Evolutionary conservation across 768 basidiomycete genomes (phyloP).

Genomic region (Termitomyces sp.): DNA sequence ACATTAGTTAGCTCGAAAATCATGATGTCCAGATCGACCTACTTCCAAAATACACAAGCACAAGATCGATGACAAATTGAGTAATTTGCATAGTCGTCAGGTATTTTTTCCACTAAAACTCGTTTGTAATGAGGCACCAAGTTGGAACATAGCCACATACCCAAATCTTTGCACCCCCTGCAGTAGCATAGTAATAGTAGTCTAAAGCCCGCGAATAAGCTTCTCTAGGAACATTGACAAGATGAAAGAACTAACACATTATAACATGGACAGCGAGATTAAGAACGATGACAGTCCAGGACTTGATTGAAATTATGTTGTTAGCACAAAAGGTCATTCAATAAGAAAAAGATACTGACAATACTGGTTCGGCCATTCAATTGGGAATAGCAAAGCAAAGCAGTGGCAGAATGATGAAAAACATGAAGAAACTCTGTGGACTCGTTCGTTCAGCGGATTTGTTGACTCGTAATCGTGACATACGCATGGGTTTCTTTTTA

Average conservation of each 20-base stretch:
- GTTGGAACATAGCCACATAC: slow-evolving; percentile 34
- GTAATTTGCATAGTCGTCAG: slow-evolving; percentile 94
- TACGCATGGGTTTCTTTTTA: slow-evolving; percentile 97
- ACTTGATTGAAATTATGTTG: slow-evolving; percentile 39
- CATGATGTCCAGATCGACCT: slow-evolving; percentile 24
- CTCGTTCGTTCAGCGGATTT: slow-evolving; percentile 9
- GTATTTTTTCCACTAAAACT: slow-evolving; percentile 93
- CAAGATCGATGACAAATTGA: slow-evolving; percentile 92
- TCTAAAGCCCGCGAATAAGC: slow-evolving; percentile 40
- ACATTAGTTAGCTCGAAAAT: background rate
- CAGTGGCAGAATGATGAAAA: slow-evolving; percentile 98
- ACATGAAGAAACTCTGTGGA: slow-evolving; percentile 89
- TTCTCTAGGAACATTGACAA: background rate
- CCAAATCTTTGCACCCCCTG: slow-evolving; percentile 96
- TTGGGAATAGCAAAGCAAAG: slow-evolving; percentile 90
- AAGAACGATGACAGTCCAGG: slow-evolving; percentile 91
- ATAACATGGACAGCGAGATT: slow-evolving; percentile 93
- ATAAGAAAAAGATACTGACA: slow-evolving; percentile 43
- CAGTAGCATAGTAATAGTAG: slow-evolving; percentile 99
- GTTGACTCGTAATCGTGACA: slow-evolving; percentile 19
- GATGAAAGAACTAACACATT: slow-evolving; percentile 76
- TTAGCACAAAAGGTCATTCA: slow-evolving; percentile 2
- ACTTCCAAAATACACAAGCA: slow-evolving; percentile 94
- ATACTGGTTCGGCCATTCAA: slow-evolving; percentile 93
- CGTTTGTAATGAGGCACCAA: background rate